These are phyloP conservation scores for Alternaria longipes DNA, from an alignment of 2,329 filamentous ascomycete genomes.

Conservation along the genomic window DNA sequence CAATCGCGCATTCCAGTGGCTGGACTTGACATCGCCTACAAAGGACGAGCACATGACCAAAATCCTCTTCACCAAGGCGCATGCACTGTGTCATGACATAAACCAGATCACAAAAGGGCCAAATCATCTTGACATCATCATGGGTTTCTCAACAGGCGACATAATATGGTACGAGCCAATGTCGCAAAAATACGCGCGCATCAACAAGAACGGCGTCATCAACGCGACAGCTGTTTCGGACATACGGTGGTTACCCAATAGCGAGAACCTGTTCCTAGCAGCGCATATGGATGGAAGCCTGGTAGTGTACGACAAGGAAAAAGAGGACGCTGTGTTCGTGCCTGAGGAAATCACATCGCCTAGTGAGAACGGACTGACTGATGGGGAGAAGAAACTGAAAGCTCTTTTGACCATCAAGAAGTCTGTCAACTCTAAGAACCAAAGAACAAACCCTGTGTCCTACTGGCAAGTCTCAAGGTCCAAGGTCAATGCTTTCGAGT, in stretches of 20 bases:
- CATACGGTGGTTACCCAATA: constrained; percentile 92
- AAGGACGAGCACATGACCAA: constrained; percentile 94
- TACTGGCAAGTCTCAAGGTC: constrained; percentile 94
- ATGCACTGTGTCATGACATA: constrained; percentile 93
- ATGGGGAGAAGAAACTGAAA: constrained; percentile 42
- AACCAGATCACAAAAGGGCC: constrained; percentile 82
- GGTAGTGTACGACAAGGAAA: constrained; percentile 97
- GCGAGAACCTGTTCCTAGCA: constrained; percentile 90
- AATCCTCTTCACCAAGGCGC: constrained; percentile 94
- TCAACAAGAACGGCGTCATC: constrained; percentile 97
- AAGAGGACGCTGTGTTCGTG: constrained; percentile 83
- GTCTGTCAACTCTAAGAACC: constrained; percentile 91
- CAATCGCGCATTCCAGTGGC: constrained; percentile 94
- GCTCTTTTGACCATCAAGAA: constrained; percentile 77
- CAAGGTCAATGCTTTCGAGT: constrained; percentile 87
- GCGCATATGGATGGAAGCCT: constrained; percentile 91
- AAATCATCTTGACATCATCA: constrained; percentile 86
- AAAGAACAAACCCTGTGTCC: constrained; percentile 91
- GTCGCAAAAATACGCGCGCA: constrained; percentile 90
- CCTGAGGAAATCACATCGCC: constrained; percentile 65
- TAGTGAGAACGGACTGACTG: constrained; percentile 36
- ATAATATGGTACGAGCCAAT: constrained; percentile 99
- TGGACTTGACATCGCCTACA: constrained; percentile 80
- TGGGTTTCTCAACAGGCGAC: constrained; percentile 96
- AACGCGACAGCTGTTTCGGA: constrained; percentile 85